Percentiles rank a stretch among this genome's conserved stretches.
Conservation (phyloP, 1,284 basidiomycete species). For the Cystobasidium pallidum region DNA sequence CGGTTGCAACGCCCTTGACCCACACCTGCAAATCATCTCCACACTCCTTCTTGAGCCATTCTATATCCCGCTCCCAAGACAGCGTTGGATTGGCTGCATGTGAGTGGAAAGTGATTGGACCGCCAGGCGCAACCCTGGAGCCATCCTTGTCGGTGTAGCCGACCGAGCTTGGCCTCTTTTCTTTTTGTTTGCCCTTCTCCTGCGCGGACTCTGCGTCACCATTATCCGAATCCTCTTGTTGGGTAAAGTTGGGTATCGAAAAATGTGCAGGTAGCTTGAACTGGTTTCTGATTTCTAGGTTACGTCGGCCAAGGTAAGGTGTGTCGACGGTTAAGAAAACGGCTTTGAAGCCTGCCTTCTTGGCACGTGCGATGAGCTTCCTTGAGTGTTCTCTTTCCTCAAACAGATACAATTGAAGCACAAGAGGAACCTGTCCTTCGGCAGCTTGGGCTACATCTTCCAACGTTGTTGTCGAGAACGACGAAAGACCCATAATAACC, state of each 20-base stretch:
- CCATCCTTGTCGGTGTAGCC: conserved; percentile 39
- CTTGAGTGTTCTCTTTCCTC: conserved; percentile 49
- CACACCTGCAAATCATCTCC: conserved; percentile 43
- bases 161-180: background rate
- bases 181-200: conserved; percentile 35
- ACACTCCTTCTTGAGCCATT: conserved; percentile 45
- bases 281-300: conserved; percentile 41
- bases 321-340: conserved; percentile 57
- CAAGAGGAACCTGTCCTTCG: conserved; percentile 48
- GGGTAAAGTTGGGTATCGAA: conserved; percentile 43
- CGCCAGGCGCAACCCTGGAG: conserved; percentile 11
- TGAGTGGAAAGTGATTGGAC: conserved; percentile 39
- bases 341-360: conserved; percentile 54
- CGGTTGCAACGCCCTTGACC: conserved; percentile 60
- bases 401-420: conserved; percentile 51
- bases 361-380: conserved; percentile 49
- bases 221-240: conserved; percentile 23
- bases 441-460: conserved; percentile 51
- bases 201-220: conserved; percentile 35
- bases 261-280: conserved; percentile 45
- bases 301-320: conserved; percentile 52
- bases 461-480: conserved; percentile 49
- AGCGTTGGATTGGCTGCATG: conserved; percentile 45
- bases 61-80: conserved; percentile 42
- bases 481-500: conserved; percentile 52